Evolutionary conservation across 2,329 filamentous ascomycete species (phyloP).

Genomic region (Sclerotinia spermophila): DNA sequence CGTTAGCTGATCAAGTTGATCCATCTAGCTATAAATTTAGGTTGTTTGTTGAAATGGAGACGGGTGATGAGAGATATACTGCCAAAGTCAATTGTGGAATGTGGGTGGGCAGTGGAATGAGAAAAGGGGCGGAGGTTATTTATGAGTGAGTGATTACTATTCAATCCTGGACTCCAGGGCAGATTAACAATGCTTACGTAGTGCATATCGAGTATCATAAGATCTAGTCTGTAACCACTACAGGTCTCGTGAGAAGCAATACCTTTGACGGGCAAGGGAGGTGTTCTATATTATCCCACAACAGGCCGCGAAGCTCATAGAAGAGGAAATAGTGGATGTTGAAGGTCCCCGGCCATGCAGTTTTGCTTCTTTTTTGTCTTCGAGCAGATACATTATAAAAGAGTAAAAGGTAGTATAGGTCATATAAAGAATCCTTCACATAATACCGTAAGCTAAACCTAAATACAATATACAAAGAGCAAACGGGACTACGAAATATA

Average conservation of each 20-base stretch:
- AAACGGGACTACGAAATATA: too few relatives aligned
- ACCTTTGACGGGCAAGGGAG: background rate
- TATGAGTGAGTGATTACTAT: conserved; percentile 42
- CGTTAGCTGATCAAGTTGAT: conserved; percentile 31
- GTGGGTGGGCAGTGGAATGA: conserved; percentile 49
- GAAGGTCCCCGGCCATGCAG: background rate
- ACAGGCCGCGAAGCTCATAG: background rate
- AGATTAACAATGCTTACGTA: conserved; percentile 16
- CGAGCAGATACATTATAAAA: background rate
- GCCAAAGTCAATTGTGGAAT: conserved; percentile 49
- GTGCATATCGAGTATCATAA: conserved; percentile 27
- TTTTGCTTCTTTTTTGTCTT: background rate
- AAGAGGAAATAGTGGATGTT: background rate
- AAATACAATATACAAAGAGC: too few relatives aligned
- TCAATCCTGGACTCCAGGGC: background rate
- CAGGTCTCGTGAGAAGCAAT: background rate
- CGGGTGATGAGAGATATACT: conserved; percentile 47
- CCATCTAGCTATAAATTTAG: conserved; percentile 45
- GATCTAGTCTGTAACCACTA: background rate
- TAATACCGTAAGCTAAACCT: too few relatives aligned
- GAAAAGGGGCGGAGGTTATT: conserved; percentile 45
- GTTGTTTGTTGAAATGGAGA: conserved; percentile 49
- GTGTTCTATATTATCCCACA: background rate
- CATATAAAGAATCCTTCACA: too few relatives aligned
- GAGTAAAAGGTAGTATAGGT: too few relatives aligned